Evolutionary conservation across 1,284 basidiomycete species (phyloP), one percentile per base, ranked within the genome.

Genomic region (Pseudomicrostroma phylloplanum): DNA sequence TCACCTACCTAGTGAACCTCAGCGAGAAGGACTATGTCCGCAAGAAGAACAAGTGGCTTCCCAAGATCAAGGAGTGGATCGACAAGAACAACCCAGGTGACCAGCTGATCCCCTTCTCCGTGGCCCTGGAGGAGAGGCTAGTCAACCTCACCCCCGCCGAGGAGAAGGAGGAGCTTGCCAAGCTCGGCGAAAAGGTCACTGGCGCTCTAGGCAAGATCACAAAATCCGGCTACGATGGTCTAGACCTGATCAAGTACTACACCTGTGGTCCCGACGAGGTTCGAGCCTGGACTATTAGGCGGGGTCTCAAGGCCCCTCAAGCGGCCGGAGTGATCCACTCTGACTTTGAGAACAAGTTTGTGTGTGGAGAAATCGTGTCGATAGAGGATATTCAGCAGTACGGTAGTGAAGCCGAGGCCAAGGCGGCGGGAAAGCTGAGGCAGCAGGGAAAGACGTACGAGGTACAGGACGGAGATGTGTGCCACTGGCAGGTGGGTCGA

Each of bases 21-120:
- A 92, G 90, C 66, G 94, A 98, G 81, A 86, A 86, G 70, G 96
- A 99, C 81, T 99, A 91, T 78, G 83, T 91, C 63, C 87, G 96
- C 66, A 96, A 96, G 83, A 98, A 97, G 88, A 98, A 97, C 85
- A 98, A 97, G 84, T 98, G 94, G 92, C 83, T 98, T 30, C 85
- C 93, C 25, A 96, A 96, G 83, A 98, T 98, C 85, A 96, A 97
- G 81, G 89, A 83, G 26, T 99, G 96, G 94, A 96, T 99, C 76
- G 93, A 98, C 82, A 85, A 88, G 77, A 87, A 97, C 84, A 98
- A 97, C 83, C 88, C 93, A 1, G 96, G 96, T 64, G 96, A 99
- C 78, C 85, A 86, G 25, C 85, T 99, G 69, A 96, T 99, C 73
- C 96, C 96, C 12, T 97, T 98, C 84, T 96, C 92, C 23, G 96